Evolutionary conservation across 73 alveolate genomes (phyloP).

Genomic region (Stentor coeruleus): DNA sequence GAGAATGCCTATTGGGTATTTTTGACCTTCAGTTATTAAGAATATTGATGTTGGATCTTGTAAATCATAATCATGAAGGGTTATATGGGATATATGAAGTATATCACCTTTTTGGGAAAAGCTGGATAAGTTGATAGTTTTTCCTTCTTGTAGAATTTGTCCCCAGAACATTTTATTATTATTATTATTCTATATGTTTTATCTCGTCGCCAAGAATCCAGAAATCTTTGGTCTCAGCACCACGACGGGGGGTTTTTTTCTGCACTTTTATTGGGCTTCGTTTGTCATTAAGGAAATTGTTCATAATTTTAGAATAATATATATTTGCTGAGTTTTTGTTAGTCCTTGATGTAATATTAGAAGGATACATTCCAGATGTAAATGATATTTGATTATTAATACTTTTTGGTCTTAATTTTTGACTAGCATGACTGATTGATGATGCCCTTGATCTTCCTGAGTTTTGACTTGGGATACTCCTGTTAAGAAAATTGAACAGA

Average conservation of each 20-base stretch:
- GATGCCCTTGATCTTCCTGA: neutral
- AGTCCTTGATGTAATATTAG: too few species aligned
- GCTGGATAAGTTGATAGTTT: neutral
- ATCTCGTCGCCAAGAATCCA: neutral
- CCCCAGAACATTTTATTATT: conserved; percentile 22
- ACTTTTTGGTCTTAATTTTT: too few species aligned
- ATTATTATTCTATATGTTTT: neutral
- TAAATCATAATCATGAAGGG: neutral
- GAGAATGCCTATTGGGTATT: neutral
- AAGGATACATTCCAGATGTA: too few species aligned
- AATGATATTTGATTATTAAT: too few species aligned
- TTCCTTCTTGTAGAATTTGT: neutral
- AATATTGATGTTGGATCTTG: neutral
- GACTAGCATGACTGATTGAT: too few species aligned
- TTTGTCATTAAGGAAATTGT: neutral
- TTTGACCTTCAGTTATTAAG: neutral
- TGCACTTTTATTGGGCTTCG: neutral
- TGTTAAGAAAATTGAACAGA: neutral
- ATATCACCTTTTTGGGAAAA: neutral
- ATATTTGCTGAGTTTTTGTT: too few species aligned
- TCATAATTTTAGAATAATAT: neutral
- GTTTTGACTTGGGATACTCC: neutral
- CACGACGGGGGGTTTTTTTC: too few species aligned
- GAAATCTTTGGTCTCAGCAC: neutral
- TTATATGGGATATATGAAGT: neutral